Evolutionary conservation across 257 asterid species (phyloP), one percentile per base, ranked within the genome.

Genomic region (Vinca minor): DNA sequence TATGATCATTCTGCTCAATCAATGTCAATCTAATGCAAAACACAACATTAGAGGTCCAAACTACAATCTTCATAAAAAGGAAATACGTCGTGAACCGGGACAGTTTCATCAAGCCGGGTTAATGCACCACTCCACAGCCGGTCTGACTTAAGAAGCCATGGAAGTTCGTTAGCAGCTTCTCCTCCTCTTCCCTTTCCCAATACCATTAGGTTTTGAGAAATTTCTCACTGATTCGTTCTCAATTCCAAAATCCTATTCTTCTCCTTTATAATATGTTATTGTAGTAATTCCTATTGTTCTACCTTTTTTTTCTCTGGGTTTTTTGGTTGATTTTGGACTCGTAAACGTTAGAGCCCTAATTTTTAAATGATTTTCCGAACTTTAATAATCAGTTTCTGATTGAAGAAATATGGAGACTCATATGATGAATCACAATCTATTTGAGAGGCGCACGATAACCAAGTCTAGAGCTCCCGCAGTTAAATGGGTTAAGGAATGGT

Each of bases 401-500:
- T 17, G 7, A 64, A 42, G 63, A 31, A 52, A 67, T 53, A 89
- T 92, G 98, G 98, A 92, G 73, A 63, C 78, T 67, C 94, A 86
- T 64, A 59, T 77, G n/a, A n/a, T n/a, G 76, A 35, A 62, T 65
- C 87, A 81, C 59, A 69, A 70, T 67, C 67, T 79, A 68, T 88
- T 73, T 50, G 98, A 92, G 64, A 77, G 98, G 69, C 93, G 95
- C 52, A 84, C 89, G 35, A 75, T 85, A 29, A 59, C 79, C 65
- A 87, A 79, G 78, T 88, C 98, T 53, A 85, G 69, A 66, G 69
- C 81, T 70, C 91, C 94, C 31, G 73, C 95, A 17, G 86, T 78
- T 67, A 88, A 81, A 72, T 92, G 98, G 98, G 52, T 79, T 69
- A 92, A 82, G 66, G 91, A 92, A 79, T 92, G 98, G 98, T 92